Evolutionary conservation across 2,329 filamentous ascomycete species (phyloP), one percentile per base, ranked within the genome.

Genomic region (Paecilomyces niveus): DNA sequence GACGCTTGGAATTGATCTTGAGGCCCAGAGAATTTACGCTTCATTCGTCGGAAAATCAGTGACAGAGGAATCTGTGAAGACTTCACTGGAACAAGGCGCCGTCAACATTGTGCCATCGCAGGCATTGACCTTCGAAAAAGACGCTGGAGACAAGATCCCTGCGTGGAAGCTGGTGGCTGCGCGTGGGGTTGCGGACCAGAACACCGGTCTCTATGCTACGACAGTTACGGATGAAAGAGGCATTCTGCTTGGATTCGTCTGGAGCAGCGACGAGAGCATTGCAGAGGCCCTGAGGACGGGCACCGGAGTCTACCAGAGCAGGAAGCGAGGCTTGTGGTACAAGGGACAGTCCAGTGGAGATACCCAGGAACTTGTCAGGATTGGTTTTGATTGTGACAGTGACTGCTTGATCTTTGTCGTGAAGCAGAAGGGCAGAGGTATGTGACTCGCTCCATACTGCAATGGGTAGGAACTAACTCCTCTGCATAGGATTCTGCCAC

Each of bases 331-430:
- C 0, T 77, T 99, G 29, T 99, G 94, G 94, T 89, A 96, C 75
- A 99, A 99, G 79, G 94, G 94, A 5, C 90, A 92, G 56, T 94
- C 89, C 8, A 97, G 93, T 57, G 94, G 94, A 13, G 92, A 97
- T 72, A 90, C 90, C 11, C 94, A 99, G 74, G 87, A 97, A 73
- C 81, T 99, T 55, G 81, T 97, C 22, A 86, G 86, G 58, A 83
- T 99, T 63, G 88, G 89, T 0, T 80, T 95, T 57, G 94, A 99
- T 75, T 99, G 94, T 74, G 94, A 99, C 74, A 88, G 88, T 63
- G 94, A 99, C 74, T 95, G 92, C 59, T 77, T 99, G 67, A 88
- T 89, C 64, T 97, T 97, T 72, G 84, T 91, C 13, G 93, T 97
- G 51, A 87, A 85, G 66, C 94, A 99, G 74, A 91, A 89, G 72